These are phyloP conservation scores for Penicillium sp. DNA, from an alignment of 2,329 filamentous ascomycete genomes.

Conservation along the genomic window DNA sequence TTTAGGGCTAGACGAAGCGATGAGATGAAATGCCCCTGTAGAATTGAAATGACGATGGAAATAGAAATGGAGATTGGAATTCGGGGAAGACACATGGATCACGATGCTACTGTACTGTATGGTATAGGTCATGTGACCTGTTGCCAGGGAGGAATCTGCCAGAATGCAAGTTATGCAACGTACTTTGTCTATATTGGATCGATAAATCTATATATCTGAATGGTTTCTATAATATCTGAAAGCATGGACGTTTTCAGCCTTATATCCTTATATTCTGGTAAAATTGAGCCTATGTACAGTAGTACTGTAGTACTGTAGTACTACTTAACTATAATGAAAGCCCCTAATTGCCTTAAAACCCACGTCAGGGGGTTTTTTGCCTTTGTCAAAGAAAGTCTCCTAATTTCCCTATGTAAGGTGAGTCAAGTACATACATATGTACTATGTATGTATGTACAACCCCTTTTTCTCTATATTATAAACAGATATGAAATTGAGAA, in stretches of 20 bases:
- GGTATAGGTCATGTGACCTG: conserved; percentile 9
- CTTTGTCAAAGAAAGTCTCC: background rate
- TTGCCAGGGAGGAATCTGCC: conserved; percentile 10
- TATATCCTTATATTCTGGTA: background rate
- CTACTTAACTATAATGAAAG: background rate
- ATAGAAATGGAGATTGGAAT: conserved; percentile 3
- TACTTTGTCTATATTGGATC: background rate
- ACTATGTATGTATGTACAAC: background rate
- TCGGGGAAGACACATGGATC: background rate
- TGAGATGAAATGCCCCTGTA: background rate
- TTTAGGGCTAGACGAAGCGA: background rate
- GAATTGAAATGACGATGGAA: conserved; percentile 5
- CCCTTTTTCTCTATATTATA: background rate
- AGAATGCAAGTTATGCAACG: background rate
- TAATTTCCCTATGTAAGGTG: background rate
- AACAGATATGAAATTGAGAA: background rate
- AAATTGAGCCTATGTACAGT: background rate
- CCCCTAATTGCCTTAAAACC: background rate
- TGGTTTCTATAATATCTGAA: background rate
- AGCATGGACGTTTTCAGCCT: background rate
- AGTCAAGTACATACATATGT: background rate
- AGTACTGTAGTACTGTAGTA: background rate
- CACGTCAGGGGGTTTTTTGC: background rate
- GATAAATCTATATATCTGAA: background rate
- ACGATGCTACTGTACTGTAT: conserved; percentile 4